These are phyloP conservation scores for Moesziomyces sp. DNA, from an alignment of 1,284 basidiomycete genomes.

Conservation along the genomic window DNA sequence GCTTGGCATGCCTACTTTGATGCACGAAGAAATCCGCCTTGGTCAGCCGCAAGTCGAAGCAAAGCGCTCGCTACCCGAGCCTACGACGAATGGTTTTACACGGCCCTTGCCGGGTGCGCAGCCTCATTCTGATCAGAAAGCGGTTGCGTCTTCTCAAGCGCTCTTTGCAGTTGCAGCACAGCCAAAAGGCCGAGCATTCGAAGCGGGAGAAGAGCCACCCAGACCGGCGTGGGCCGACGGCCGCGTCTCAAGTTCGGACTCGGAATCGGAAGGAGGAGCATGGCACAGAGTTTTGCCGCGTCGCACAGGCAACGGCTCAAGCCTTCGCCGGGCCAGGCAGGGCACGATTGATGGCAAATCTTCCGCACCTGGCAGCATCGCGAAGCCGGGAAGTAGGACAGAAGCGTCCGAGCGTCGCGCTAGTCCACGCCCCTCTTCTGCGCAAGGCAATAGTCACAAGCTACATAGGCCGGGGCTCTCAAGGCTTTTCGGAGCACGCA, in stretches of 20 bases:
- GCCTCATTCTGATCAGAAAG: background rate
- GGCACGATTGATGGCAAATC: slow-evolving; percentile 19
- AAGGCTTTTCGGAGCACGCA: slow-evolving; percentile 17
- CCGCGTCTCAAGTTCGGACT: slow-evolving; percentile 37
- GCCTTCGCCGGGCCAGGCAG: slow-evolving; percentile 27
- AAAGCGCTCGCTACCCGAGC: background rate
- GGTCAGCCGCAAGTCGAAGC: background rate
- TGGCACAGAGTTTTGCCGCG: slow-evolving; percentile 47
- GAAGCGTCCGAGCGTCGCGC: slow-evolving; percentile 20
- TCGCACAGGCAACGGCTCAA: slow-evolving; percentile 30
- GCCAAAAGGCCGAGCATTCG: no score
- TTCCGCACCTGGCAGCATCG: slow-evolving; percentile 1
- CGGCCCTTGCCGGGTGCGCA: background rate
- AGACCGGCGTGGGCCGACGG: slow-evolving; percentile 22
- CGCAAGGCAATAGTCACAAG: slow-evolving; percentile 14
- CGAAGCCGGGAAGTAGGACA: background rate
- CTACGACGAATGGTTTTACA: background rate
- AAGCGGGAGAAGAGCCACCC: background rate
- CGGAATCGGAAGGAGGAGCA: slow-evolving; percentile 46
- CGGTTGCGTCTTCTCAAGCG: background rate
- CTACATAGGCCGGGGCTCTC: slow-evolving; percentile 20
- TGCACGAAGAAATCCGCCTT: background rate
- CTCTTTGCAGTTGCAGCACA: no score
- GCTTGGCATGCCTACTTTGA: slow-evolving; percentile 12
- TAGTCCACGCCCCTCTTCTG: slow-evolving; percentile 31